Percentiles rank a stretch among this genome's conserved stretches.
Conservation (phyloP, 768 basidiomycete genomes). For the Psilocybe sp. region DNA sequence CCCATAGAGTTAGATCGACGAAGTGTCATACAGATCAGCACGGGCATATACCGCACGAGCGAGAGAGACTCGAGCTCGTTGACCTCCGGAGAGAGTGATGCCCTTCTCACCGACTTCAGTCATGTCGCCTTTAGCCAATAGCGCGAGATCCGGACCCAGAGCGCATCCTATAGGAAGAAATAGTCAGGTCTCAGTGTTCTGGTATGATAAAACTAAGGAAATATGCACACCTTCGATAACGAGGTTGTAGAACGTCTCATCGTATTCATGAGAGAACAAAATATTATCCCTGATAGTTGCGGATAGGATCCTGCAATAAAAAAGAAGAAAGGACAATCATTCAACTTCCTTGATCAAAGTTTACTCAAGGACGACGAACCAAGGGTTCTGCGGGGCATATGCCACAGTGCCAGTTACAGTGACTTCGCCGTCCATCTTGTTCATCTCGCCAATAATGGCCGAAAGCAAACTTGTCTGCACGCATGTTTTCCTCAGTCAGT, state of each 20-base stretch:
- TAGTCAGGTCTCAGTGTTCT: neutral
- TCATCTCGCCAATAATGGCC: constrained; percentile 88
- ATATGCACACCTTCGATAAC: constrained; percentile 67
- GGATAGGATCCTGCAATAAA: constrained; percentile 66
- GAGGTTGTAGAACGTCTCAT: constrained; percentile 77
- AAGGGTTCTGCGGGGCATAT: constrained; percentile 86
- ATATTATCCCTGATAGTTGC: constrained; percentile 90
- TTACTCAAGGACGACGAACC: constrained; percentile 38
- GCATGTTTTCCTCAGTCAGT: neutral
- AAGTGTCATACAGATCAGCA: constrained; percentile 69
- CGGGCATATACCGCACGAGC: constrained; percentile 90
- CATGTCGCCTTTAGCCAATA: constrained; percentile 79
- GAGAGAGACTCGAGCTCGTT: constrained; percentile 78
- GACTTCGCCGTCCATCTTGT: constrained; percentile 69
- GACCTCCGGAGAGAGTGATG: constrained; percentile 74
- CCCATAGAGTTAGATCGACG: neutral
- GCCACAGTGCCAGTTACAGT: constrained; percentile 67
- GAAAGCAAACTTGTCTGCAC: constrained; percentile 68
- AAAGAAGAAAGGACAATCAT: neutral
- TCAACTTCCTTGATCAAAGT: neutral
- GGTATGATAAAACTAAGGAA: neutral
- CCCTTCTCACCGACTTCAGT: constrained; percentile 89
- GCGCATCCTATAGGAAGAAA: constrained; percentile 64
- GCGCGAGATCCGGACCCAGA: constrained; percentile 71
- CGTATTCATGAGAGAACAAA: constrained; percentile 85